Base-by-base conservation (phyloP, 2,329 filamentous ascomycete species). In the Fusarium camptoceras region DNA sequence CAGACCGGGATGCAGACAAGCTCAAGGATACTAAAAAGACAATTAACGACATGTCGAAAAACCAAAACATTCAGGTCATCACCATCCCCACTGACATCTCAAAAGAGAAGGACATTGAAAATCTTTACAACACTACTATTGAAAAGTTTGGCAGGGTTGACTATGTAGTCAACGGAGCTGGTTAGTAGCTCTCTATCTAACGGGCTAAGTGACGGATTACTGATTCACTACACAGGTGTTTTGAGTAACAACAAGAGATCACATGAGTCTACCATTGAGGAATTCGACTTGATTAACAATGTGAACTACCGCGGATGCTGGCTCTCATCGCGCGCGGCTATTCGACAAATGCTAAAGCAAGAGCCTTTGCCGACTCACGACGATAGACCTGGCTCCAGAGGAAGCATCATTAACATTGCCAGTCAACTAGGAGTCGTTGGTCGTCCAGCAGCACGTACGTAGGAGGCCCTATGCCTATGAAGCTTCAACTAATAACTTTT, bases 301-400 rank as follows among this genome's bases (percentile, higher is more conserved):
- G 81, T 89, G 72, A 89, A 89, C 68, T 88, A 88, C 68, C 81
- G 82, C 18, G 86, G 80, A 2, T 82, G 77, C 6, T 87, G 81
- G 85, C 75, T 87, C 9, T 81, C 77, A 5, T 84, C 83, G 1
- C 76, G 83, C 3, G 81, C 82, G 4, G 81, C 80, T 7, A 70
- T 87, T 3, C 72, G 69, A 5, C 78, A 80, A 22, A 87, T 88
- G 85, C 31, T 85, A 5, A 68, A 76, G 27, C 84, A 86, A 55
- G 75, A 83, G 10, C 80, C 80, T 8, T 72, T 85, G 5, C 65
- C 74, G 2, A 81, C 77, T 3, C 82, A 85, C 50, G 61, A 64
- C 10, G 61, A 50, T 15, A 50, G 61, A 50, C 61, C 59, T 11
- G 59, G 51, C 1, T 31, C 7, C 2, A 39, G 83, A 14, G 86